Evolutionary conservation across 257 asterid species (phyloP).

Genomic region (Przewalskia tangutica): DNA sequence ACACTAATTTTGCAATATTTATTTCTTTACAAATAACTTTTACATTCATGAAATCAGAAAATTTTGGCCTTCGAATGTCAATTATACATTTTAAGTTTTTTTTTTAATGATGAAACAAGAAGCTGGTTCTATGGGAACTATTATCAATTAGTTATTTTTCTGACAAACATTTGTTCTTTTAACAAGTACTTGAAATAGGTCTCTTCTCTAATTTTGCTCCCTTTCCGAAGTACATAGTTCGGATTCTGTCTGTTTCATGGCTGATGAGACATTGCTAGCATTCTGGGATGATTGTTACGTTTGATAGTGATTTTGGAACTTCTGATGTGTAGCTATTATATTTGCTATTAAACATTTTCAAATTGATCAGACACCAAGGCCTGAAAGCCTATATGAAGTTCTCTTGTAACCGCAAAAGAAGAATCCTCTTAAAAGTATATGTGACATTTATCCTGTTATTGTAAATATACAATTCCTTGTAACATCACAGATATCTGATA

Average conservation of each 20-base stretch:
- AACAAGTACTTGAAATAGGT: not conserved
- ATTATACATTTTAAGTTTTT: not conserved
- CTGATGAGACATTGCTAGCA: not conserved
- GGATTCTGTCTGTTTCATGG: not conserved
- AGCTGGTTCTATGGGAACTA: not conserved
- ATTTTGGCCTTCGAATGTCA: not conserved
- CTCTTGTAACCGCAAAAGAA: not conserved
- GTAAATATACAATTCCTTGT: not conserved
- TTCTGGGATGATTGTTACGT: not conserved
- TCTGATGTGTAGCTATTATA: not conserved
- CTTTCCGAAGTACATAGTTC: not conserved
- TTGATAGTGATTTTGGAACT: not conserved
- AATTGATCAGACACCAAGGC: not conserved
- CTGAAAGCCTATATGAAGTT: not conserved
- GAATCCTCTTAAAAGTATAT: not conserved
- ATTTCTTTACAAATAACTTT: not conserved
- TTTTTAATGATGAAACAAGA: not conserved
- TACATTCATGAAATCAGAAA: not conserved
- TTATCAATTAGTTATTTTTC: not conserved
- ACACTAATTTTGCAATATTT: not conserved
- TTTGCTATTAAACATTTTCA: not conserved
- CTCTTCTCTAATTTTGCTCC: not conserved
- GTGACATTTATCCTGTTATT: not conserved
- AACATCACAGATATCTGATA: not conserved
- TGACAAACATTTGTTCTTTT: not conserved